Base-by-base conservation (phyloP, 441 rosid species). In the Monsonia emarginata region DNA sequence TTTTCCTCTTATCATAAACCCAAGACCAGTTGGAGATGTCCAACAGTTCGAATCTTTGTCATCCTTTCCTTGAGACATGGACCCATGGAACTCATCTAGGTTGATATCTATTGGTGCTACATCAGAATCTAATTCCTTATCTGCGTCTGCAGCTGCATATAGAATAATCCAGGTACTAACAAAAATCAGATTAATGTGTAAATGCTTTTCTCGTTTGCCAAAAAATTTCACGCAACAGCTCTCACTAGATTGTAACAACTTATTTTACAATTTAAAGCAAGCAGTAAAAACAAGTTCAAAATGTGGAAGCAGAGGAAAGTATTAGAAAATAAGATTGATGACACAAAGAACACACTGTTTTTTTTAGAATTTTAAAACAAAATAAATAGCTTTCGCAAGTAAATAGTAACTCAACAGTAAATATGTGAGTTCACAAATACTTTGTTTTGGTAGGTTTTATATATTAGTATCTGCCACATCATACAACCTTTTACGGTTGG, bases 1-100 rank as follows among this genome's bases (percentile, higher is more conserved):
- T 81, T 86, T 88, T 76, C 99, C 99, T 79, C 99, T 81, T 65
- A 95, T 85, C 97, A 83, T 87, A 84, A 91, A 95, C 26, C 98
- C 96, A 72, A 61, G 79, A 61, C 97, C 96, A 79, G 83, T 82
- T 5, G 99, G 95, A 82, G 91, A 87, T 64, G 75, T 72, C 99
- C 99, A 95, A 85, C 98, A 95, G 79, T 84, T 82, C 68, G 93
- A 76, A 75, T 87, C 98, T 66, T 77, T 79, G 67, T 84, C 88
- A 60, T 82, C 84, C 78, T 70, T 84, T 67, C 82, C 93, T 67
- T 81, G 79, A 62, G 65, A 83, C 75, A 91, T 72, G 78, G 91
- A 81, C 69, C 93, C 80, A 27, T 78, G 78, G 78, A 88, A 83
- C 71, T 84, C 83, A 76, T 83, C 80, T 69, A 69, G 76, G 75